phyloP scores from a whole-genome alignment of 2,329 filamentous ascomycete genomes.

The Fusarium bactridioides region DNA sequence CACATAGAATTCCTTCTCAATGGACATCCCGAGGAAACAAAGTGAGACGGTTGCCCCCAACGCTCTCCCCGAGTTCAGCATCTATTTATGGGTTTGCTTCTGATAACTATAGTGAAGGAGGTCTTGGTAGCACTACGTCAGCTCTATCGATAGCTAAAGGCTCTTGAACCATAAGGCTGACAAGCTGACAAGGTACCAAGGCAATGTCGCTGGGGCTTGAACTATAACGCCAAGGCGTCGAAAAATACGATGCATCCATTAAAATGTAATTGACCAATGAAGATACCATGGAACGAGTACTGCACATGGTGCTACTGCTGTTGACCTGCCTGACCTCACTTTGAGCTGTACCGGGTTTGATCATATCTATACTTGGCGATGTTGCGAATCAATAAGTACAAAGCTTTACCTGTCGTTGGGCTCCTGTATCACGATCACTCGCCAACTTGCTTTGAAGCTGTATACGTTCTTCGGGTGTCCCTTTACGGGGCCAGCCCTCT shows the following conservation, averaged over 20 bases:
- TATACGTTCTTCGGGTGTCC: neutral
- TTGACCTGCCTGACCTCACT: neutral
- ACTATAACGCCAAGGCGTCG: conserved; percentile 6
- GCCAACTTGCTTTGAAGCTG: neutral
- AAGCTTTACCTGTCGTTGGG: too few species aligned
- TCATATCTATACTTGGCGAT: too few species aligned
- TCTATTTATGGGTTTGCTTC: too few species aligned
- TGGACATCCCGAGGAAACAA: neutral
- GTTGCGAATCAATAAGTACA: too few species aligned
- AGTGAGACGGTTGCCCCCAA: neutral
- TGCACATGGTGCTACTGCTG: too few species aligned
- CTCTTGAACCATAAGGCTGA: neutral
- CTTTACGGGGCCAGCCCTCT: neutral
- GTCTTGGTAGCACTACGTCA: neutral
- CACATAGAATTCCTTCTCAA: neutral
- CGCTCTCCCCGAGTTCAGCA: neutral
- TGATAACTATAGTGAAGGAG: neutral
- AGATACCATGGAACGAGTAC: neutral
- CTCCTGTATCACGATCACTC: neutral
- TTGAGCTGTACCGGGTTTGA: too few species aligned
- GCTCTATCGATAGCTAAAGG: neutral
- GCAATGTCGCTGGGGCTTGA: neutral
- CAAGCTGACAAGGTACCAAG: neutral
- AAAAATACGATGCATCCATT: conserved; percentile 13
- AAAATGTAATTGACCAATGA: neutral